Evolutionary conservation across 768 basidiomycete genomes (phyloP).

Genomic region (Russula foetens): DNA sequence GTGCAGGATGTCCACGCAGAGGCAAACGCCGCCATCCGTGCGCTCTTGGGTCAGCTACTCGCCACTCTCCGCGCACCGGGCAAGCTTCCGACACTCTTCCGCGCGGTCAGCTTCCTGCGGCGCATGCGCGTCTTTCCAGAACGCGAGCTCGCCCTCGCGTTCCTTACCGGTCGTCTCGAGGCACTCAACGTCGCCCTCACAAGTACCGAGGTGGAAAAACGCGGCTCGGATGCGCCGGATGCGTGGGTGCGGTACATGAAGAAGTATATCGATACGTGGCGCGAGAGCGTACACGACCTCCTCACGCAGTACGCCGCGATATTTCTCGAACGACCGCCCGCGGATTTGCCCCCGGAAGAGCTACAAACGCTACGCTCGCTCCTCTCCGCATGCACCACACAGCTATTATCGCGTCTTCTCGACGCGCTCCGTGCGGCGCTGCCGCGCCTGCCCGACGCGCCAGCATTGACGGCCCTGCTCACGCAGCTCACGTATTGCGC

Average conservation of each 20-base stretch:
- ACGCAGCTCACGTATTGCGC: slow-evolving; percentile 94
- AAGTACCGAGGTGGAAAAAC: slow-evolving; percentile 35
- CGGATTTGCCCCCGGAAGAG: slow-evolving; percentile 23
- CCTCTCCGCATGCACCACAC: slow-evolving; percentile 55
- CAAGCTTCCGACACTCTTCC: slow-evolving; percentile 86
- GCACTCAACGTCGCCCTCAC: slow-evolving; percentile 55
- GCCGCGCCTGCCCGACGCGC: slow-evolving; percentile 46
- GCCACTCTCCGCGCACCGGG: slow-evolving; percentile 73
- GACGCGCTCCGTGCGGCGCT: slow-evolving; percentile 56
- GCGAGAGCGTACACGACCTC: slow-evolving; percentile 89
- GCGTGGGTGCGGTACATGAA: slow-evolving; percentile 74
- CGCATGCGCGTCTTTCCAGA: slow-evolving; percentile 71
- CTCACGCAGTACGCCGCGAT: slow-evolving; percentile 85
- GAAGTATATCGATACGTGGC: slow-evolving; percentile 83
- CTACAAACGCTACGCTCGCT: slow-evolving; percentile 40
- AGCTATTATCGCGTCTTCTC: slow-evolving; percentile 59
- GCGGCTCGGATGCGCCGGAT: slow-evolving; percentile 39
- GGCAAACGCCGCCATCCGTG: slow-evolving; percentile 55
- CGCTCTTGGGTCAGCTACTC: slow-evolving; percentile 71
- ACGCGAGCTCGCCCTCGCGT: slow-evolving; percentile 74
- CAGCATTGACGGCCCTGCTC: slow-evolving; percentile 67
- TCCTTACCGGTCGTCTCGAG: slow-evolving; percentile 63
- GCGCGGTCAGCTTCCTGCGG: slow-evolving; percentile 79
- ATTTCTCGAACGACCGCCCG: slow-evolving; percentile 62
- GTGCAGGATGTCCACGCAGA: slow-evolving; percentile 57